Evolutionary conservation across 352 stramenopile genomes (phyloP).

Genomic region (Phytophthora palmivora): DNA sequence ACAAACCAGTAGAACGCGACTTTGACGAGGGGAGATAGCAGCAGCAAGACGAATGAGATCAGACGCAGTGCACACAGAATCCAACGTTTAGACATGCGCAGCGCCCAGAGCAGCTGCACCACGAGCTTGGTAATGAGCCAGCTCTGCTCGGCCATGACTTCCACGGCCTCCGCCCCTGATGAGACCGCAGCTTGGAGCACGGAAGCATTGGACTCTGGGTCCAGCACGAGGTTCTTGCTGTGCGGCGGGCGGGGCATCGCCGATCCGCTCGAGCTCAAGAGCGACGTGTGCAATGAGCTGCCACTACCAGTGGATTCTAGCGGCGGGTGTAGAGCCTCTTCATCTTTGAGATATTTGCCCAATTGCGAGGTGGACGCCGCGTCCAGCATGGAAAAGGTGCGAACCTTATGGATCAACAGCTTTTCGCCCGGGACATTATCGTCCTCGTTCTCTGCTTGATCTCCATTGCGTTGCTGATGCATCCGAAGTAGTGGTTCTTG

Average conservation of each 20-base stretch:
- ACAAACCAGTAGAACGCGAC: conserved; percentile 70
- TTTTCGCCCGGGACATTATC: conserved; percentile 24
- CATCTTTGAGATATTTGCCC: conserved; percentile 45
- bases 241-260: conserved; percentile 38
- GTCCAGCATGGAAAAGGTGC: conserved; percentile 49
- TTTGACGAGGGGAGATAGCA: conserved; percentile 61
- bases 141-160: conserved; percentile 72
- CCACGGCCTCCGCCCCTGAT: conserved; percentile 53
- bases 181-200: conserved; percentile 61
- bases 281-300: conserved; percentile 28
- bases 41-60: conserved; percentile 63
- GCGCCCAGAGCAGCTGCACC: conserved; percentile 69
- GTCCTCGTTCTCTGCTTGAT: conserved; percentile 28
- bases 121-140: conserved; percentile 79
- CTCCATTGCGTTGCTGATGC: conserved; percentile 9
- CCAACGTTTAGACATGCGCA: conserved; percentile 76
- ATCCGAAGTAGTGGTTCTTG: conserved; percentile 11
- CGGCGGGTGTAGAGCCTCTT: conserved; percentile 32
- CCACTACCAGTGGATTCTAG: conserved; percentile 23
- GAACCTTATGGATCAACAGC: conserved; percentile 45
- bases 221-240: conserved; percentile 57
- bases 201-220: conserved; percentile 44
- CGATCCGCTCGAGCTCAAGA: conserved; percentile 32
- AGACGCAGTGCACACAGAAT: conserved; percentile 72
- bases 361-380: conserved; percentile 36